These are phyloP conservation scores for Fusarium bulbicola DNA, from an alignment of 2,329 filamentous ascomycete genomes.

Conservation along the genomic window DNA sequence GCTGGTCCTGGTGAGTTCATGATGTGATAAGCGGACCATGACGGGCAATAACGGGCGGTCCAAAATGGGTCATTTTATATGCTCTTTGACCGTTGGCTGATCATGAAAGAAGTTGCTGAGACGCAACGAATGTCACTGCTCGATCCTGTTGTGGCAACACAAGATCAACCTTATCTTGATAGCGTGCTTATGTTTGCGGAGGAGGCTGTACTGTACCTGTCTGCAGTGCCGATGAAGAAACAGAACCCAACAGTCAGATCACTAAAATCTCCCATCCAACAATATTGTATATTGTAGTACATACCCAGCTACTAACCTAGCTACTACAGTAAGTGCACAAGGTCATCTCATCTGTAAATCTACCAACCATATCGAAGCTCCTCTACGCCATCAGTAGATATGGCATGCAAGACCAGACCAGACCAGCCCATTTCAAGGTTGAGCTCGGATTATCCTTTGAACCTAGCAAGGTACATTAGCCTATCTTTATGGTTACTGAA, in stretches of 20 bases:
- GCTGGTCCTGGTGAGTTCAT: constrained; percentile 3
- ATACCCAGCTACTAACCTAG: too few species aligned
- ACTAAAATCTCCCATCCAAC: not conserved
- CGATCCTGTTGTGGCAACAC: not conserved
- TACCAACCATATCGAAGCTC: constrained; percentile 18
- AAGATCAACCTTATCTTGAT: constrained; percentile 24
- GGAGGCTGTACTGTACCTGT: constrained; percentile 11
- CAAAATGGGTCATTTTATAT: not conserved
- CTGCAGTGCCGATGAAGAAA: not conserved
- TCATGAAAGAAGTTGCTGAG: not conserved
- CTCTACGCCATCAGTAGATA: constrained; percentile 18
- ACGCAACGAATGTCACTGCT: not conserved
- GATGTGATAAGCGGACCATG: constrained; percentile 30
- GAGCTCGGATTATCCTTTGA: constrained; percentile 11
- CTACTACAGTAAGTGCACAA: not conserved
- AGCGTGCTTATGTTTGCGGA: constrained; percentile 19
- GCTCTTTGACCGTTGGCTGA: not conserved
- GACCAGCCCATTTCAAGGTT: not conserved
- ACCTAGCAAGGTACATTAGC: constrained; percentile 15
- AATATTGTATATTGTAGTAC: too few species aligned
- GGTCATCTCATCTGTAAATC: not conserved
- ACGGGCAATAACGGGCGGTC: constrained; percentile 27
- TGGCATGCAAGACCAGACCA: not conserved
- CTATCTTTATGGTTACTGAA: constrained; percentile 16
- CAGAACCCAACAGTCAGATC: constrained; percentile 14